Evolutionary conservation across 2,329 filamentous ascomycete species (phyloP).

Genomic region (Ophiostoma australiae): DNA sequence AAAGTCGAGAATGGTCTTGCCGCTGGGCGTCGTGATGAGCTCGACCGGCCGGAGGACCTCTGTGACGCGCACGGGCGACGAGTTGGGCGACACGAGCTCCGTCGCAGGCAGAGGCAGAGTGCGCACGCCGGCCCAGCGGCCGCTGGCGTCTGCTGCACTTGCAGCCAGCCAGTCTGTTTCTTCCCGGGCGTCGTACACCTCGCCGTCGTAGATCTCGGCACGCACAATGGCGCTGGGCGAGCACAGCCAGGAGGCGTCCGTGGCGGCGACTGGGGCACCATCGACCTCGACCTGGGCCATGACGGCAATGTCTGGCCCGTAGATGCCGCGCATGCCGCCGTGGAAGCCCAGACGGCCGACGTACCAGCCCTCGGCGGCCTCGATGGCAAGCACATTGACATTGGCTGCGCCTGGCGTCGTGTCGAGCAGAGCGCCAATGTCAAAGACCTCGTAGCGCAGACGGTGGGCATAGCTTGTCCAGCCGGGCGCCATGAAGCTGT

Average conservation of each 20-base stretch:
- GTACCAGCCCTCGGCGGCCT: constrained; percentile 45
- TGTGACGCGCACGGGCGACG: constrained; percentile 42
- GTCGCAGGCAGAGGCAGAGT: constrained; percentile 33
- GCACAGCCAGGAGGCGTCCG: constrained; percentile 26
- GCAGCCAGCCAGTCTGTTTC: constrained; percentile 15
- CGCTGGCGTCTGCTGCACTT: no score
- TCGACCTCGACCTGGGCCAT: constrained; percentile 38
- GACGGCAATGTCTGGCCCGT: constrained; percentile 39
- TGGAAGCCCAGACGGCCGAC: constrained; percentile 34
- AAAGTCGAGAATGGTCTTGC: constrained; percentile 51
- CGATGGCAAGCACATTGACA: constrained; percentile 34
- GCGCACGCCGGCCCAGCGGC: constrained; percentile 11
- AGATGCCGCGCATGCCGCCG: constrained; percentile 34
- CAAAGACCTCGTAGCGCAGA: constrained; percentile 41
- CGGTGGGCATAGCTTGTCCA: constrained; percentile 42
- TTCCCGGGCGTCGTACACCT: constrained; percentile 43
- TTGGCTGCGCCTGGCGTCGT: constrained; percentile 16
- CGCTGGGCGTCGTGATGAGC: constrained; percentile 35
- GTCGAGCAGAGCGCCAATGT: constrained; percentile 37
- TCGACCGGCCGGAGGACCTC: constrained; percentile 32
- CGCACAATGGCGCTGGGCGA: constrained; percentile 32
- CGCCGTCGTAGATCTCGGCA: constrained; percentile 50
- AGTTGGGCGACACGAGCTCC: constrained; percentile 40
- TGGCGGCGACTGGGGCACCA: background rate
- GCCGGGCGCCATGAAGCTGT: constrained; percentile 38